Base-by-base conservation (phyloP, 768 basidiomycete genomes). In the Amanita inopinata region DNA sequence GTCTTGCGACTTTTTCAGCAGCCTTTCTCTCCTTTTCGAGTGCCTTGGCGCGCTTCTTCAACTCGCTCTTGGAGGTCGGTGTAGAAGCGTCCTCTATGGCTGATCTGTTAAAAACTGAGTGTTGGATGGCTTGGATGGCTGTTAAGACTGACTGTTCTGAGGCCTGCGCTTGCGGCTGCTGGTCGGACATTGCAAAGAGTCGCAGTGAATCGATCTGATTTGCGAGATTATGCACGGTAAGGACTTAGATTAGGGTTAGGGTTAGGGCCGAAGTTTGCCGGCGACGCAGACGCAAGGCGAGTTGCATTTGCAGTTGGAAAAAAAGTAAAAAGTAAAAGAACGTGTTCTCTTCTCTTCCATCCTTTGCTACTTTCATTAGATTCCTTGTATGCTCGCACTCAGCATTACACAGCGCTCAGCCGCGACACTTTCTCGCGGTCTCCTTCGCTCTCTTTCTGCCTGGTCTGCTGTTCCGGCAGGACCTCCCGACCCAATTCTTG, bases 401-500 rank as follows among this genome's bases (percentile, higher is more conserved):
- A 54, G 70, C 48, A 50, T 75, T 50, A 61, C 69, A 43, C 78
- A 80, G 60, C 73, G 74, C 38, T 60, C 69, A 35, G 62, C 66
- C 43, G 58, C 65, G 52, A 58, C 62, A 22, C 49, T 59, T 43
- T 59, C 50, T 38, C 51, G 55, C 39, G 58, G 57, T 53, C 53
- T 70, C 38, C 53, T 67, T 24, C 67, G 73, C 39, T 56, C 71
- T 46, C 57, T 80, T 45, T 91, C 87, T 9, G 76, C 75, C 15
- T 94, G 91, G 91, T 74, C 82, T 37, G 62, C 73, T 46, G 88
- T 94, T 45, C 76, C 80, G 37, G 83, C 85, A 19, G 91, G 91
- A 20, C 91, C 91, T 49, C 90, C 91, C 18, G 91, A 94, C 60
- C 79, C 91, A 38, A 94, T 94, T 66, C 81, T 94, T 43, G 91